A percentile compares a stretch with the other conserved stretches of the same genome.
phyloP scores from a whole-genome alignment of 164 flowering plant genomes.

The Piper betle region DNA sequence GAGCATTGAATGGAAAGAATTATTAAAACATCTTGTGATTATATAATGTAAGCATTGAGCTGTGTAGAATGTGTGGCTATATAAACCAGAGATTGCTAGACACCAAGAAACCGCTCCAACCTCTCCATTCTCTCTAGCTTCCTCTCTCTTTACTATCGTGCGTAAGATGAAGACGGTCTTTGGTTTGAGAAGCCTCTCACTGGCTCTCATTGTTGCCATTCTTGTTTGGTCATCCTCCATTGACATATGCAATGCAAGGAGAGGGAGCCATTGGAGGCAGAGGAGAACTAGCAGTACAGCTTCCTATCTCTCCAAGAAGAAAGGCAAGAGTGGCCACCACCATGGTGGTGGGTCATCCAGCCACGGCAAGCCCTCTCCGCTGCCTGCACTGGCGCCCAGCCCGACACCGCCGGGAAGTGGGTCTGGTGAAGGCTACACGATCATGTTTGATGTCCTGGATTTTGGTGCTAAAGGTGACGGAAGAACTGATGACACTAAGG shows the following conservation, averaged over 20 bases:
- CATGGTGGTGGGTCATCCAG: constrained; percentile 11
- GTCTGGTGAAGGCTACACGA: constrained; percentile 9
- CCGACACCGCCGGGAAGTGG: constrained; percentile 24
- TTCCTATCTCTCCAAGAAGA: constrained; percentile 50
- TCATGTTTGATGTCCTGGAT: constrained; percentile 41
- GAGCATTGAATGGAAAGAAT: neutral
- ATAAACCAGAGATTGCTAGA: constrained; percentile 19
- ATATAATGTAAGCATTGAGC: constrained; percentile 3
- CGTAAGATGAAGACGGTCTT: constrained; percentile 25
- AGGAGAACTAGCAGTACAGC: constrained; percentile 18
- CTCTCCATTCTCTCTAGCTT: neutral
- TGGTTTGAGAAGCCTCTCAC: constrained; percentile 36
- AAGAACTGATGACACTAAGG: constrained; percentile 75
- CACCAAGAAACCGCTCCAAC: neutral
- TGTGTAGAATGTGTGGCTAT: constrained; percentile 21
- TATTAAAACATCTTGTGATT: neutral
- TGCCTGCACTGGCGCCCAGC: constrained; percentile 13
- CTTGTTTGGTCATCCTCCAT: constrained; percentile 43
- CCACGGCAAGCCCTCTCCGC: constrained; percentile 19
- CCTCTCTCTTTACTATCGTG: neutral
- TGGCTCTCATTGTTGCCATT: constrained; percentile 31
- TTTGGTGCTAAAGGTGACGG: constrained; percentile 96
- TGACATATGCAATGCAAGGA: constrained; percentile 60
- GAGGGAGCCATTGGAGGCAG: constrained; percentile 71
- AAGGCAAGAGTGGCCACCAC: constrained; percentile 29